Conservation (phyloP, 2,329 filamentous ascomycete species). For the Lecanosticta acicola region DNA sequence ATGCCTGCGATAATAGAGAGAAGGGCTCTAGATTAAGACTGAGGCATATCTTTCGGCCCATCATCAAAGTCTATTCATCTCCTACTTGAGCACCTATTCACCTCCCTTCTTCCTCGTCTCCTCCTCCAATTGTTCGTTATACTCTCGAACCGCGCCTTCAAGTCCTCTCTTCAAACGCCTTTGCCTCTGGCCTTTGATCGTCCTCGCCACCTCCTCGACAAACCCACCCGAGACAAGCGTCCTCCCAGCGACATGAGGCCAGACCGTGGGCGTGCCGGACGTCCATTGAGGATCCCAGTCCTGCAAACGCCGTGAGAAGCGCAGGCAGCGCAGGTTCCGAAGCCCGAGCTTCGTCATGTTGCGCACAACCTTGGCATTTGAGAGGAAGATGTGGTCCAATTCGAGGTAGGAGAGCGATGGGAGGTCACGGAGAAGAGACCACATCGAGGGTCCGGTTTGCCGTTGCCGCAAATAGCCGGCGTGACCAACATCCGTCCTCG, state of each 20-base stretch:
- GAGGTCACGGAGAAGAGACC: conserved; percentile 4
- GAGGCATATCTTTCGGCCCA: no score
- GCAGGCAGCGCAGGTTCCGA: background rate
- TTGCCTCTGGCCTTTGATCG: conserved; percentile 9
- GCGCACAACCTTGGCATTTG: background rate
- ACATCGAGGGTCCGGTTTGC: background rate
- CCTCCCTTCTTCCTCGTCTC: no score
- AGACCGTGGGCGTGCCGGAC: conserved; percentile 6
- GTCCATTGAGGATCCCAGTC: background rate
- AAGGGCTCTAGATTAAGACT: no score
- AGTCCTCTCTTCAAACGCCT: conserved; percentile 3
- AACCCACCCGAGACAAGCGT: conserved; percentile 8
- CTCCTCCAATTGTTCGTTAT: no score
- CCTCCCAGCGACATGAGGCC: conserved; percentile 6
- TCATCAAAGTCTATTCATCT: no score
- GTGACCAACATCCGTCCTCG: background rate
- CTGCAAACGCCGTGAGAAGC: conserved; percentile 1
- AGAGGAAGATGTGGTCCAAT: conserved; percentile 12
- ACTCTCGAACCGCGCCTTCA: no score
- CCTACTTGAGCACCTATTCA: no score
- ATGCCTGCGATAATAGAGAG: no score
- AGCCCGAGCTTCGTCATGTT: conserved; percentile 5
- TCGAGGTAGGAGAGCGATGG: conserved; percentile 13
- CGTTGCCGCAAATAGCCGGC: background rate
- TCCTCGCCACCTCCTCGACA: conserved; percentile 8